phyloP scores from a whole-genome alignment of 352 stramenopile species.

The Phytophthora foliorum region DNA sequence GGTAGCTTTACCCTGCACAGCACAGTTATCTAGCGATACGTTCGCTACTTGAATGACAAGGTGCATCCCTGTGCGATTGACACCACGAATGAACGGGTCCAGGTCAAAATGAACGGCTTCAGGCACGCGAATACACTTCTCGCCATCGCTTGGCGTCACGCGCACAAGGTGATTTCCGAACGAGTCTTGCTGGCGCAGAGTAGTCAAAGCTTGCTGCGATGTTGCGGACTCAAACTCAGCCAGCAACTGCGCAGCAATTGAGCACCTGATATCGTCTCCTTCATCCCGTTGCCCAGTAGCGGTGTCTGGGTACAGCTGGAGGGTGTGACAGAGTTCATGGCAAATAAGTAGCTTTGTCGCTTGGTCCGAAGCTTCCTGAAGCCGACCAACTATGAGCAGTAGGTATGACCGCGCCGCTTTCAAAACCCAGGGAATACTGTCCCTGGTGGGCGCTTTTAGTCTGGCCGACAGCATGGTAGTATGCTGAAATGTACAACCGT shows the following conservation, averaged over 20 bases:
- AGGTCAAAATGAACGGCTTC: conserved; percentile 32
- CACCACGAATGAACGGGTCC: conserved; percentile 31
- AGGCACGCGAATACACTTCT: conserved; percentile 23
- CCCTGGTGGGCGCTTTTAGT: conserved; percentile 4
- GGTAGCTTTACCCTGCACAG: conserved; percentile 33
- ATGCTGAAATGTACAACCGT: conserved; percentile 12
- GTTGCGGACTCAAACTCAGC: conserved; percentile 24
- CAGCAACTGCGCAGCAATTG: conserved; percentile 6
- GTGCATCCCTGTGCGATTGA: conserved; percentile 29
- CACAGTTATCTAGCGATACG: conserved; percentile 29
- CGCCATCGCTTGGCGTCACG: conserved; percentile 20
- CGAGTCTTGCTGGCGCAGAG: conserved; percentile 25
- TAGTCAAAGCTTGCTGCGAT: conserved; percentile 21
- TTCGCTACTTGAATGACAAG: conserved; percentile 41
- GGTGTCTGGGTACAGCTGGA: conserved; percentile 14
- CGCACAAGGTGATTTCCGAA: conserved; percentile 28
- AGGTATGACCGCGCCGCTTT: conserved; percentile 22
- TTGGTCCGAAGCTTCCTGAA: conserved; percentile 24
- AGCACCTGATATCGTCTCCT: background rate
- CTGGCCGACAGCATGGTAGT: conserved; percentile 6
- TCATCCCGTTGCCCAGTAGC: conserved; percentile 3
- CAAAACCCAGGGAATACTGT: conserved; percentile 25
- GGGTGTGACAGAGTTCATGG: conserved; percentile 24
- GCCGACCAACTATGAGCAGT: conserved; percentile 18
- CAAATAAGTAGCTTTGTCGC: conserved; percentile 30